A percentile compares a stretch with the other conserved stretches of the same genome.
phyloP scores from a whole-genome alignment of 2,329 filamentous ascomycete genomes.

The Thielaviopsis euricoi region DNA sequence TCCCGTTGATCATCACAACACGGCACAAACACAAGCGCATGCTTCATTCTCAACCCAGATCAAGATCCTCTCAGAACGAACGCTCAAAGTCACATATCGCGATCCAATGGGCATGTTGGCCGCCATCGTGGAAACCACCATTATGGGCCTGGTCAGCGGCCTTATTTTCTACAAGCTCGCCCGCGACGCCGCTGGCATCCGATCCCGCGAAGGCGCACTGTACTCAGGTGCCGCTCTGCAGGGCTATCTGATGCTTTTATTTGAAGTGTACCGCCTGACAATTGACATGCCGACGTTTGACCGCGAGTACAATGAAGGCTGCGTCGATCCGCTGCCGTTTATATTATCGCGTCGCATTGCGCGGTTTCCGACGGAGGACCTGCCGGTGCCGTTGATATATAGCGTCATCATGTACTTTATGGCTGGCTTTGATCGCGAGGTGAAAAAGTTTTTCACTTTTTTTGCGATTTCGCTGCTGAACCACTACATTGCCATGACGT shows the following conservation, averaged over 20 bases:
- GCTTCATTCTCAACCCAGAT: conserved; percentile 47
- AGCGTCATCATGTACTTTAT: conserved; percentile 63
- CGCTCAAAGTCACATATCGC: conserved; percentile 55
- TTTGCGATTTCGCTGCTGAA: conserved; percentile 50
- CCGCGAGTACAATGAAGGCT: conserved; percentile 56
- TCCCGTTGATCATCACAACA: neutral
- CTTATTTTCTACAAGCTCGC: conserved; percentile 56
- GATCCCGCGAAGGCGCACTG: conserved; percentile 55
- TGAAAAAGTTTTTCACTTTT: conserved; percentile 53
- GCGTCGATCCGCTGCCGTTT: conserved; percentile 52
- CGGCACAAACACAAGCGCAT: conserved; percentile 20
- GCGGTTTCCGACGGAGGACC: conserved; percentile 51
- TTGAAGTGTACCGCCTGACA: conserved; percentile 59
- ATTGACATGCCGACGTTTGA: conserved; percentile 63
- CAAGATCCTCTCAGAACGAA: conserved; percentile 48
- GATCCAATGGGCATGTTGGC: conserved; percentile 62
- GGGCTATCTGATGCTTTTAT: conserved; percentile 60
- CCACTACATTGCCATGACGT: conserved; percentile 58
- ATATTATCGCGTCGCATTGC: conserved; percentile 54
- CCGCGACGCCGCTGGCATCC: conserved; percentile 51
- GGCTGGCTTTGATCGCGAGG: conserved; percentile 51
- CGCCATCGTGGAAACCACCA: conserved; percentile 50
- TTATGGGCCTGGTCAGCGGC: conserved; percentile 55
- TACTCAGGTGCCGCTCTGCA: conserved; percentile 58
- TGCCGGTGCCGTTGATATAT: conserved; percentile 56